phyloP scores from a whole-genome alignment of 108 stramenopile species.

The Chaetoceros muelleri region DNA sequence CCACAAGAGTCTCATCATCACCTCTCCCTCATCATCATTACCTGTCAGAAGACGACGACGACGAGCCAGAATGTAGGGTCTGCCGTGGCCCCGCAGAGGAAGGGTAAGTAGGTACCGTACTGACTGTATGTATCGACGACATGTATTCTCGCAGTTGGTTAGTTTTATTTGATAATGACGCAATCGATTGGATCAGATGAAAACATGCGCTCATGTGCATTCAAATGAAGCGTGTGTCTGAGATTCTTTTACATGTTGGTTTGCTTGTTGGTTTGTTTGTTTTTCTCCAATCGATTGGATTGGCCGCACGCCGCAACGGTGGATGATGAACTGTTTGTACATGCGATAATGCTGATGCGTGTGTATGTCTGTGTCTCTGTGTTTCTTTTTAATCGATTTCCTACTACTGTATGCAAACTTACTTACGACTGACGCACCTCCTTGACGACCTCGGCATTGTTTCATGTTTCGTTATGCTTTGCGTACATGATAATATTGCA shows the following conservation, averaged over 20 bases:
- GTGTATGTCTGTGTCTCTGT: slow-evolving; percentile 1
- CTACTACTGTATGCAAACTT: background rate
- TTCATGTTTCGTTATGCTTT: background rate
- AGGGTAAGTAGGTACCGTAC: slow-evolving; percentile 47
- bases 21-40: no score
- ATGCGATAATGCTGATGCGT: no score
- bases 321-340: no score
- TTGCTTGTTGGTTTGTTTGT: no score
- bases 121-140: background rate
- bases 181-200: background rate
- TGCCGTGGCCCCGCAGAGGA: slow-evolving; percentile 84
- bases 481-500: no score
- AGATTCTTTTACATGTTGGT: background rate
- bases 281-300: background rate
- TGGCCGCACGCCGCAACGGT: background rate
- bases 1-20: no score
- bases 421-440: background rate
- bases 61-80: slow-evolving; percentile 80
- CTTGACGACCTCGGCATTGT: slow-evolving; percentile 4
- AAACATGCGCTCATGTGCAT: background rate
- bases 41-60: no score
- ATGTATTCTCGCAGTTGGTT: background rate
- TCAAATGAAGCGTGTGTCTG: background rate
- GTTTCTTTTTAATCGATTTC: background rate
- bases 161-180: background rate